phyloP scores from a whole-genome alignment of 75 land plant genomes.

The Pinus albicaulis region DNA sequence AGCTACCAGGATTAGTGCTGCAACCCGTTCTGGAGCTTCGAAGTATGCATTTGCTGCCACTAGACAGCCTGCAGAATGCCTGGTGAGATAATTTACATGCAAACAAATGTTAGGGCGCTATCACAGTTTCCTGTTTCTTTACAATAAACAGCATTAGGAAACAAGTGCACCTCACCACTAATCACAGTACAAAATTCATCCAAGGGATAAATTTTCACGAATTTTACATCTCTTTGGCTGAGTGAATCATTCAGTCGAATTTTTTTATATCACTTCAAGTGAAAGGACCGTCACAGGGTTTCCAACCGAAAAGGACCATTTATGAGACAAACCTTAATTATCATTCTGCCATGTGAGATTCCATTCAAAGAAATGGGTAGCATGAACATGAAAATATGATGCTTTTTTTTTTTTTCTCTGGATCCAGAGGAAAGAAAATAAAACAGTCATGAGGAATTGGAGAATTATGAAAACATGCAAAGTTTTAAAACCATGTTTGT shows the following conservation, averaged over 20 bases:
- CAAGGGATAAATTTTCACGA: background rate
- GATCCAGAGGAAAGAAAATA: background rate
- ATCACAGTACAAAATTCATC: background rate
- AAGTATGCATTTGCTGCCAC: constrained; percentile 82
- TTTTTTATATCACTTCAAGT: background rate
- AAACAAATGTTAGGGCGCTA: background rate
- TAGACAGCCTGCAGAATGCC: constrained; percentile 96
- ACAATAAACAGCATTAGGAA: background rate
- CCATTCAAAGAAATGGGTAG: background rate
- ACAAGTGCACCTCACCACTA: background rate
- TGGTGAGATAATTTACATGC: constrained; percentile 13
- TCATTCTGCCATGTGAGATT: constrained; percentile 5
- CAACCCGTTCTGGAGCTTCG: constrained; percentile 89
- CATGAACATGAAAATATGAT: background rate
- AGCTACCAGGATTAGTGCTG: constrained; percentile 85
- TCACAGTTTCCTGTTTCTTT: background rate
- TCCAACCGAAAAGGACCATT: background rate
- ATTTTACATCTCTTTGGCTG: background rate
- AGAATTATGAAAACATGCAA: background rate
- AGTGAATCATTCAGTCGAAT: background rate
- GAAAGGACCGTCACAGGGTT: background rate
- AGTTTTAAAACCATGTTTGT: background rate
- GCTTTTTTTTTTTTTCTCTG: background rate
- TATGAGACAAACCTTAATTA: background rate
- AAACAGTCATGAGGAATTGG: background rate